Conservation (phyloP, 2,329 filamentous ascomycete species). For the Pseudogymnoascus sp. region DNA sequence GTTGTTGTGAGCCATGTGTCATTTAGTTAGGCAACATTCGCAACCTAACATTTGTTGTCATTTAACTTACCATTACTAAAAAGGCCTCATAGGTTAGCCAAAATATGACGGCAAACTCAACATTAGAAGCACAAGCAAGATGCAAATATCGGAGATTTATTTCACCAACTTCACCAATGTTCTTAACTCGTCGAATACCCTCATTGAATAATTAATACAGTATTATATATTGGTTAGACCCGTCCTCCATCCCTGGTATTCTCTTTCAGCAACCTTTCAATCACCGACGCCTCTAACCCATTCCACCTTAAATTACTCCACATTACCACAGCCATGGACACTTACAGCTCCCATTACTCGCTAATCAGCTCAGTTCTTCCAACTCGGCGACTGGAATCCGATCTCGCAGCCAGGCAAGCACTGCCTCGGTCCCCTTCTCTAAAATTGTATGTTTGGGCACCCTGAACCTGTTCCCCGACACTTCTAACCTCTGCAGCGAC, state of each 20-base stretch:
- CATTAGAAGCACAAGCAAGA: too few relatives aligned
- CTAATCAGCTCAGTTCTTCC: not conserved
- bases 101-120: too few relatives aligned
- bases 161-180: too few relatives aligned
- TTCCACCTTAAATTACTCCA: not conserved
- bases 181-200: not conserved
- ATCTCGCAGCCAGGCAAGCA: slow-evolving; percentile 71
- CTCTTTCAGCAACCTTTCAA: not conserved
- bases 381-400: slow-evolving; percentile 52
- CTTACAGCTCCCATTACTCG: not conserved
- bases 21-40: too few relatives aligned
- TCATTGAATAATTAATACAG: not conserved
- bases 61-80: too few relatives aligned
- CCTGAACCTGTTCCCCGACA: slow-evolving; percentile 77
- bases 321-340: not conserved
- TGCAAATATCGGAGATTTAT: too few relatives aligned
- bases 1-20: too few relatives aligned
- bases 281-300: not conserved
- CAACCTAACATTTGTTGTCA: not conserved
- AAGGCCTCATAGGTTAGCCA: too few relatives aligned
- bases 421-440: slow-evolving; percentile 78
- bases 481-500: slow-evolving; percentile 59
- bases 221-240: slow-evolving; percentile 3
- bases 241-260: not conserved
- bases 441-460: slow-evolving; percentile 79